phyloP scores from a whole-genome alignment of 148 eudicot species.

The Vaccinium darrowii region DNA sequence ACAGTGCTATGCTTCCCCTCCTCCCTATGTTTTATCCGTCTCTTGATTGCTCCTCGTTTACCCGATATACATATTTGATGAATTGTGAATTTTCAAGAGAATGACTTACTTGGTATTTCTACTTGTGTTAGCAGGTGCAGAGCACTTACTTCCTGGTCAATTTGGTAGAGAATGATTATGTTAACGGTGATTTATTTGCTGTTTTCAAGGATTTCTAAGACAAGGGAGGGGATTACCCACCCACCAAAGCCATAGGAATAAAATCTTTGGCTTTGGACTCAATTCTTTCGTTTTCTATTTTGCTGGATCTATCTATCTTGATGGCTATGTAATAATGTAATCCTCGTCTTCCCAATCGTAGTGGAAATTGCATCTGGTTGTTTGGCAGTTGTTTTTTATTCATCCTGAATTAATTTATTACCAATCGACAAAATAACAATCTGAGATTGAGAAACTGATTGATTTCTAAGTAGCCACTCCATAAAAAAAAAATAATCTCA shows the following conservation, averaged over 20 bases:
- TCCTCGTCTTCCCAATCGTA: background rate
- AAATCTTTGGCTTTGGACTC: background rate
- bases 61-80: background rate
- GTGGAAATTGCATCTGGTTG: background rate
- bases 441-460: background rate
- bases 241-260: background rate
- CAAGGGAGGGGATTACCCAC: background rate
- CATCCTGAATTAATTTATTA: background rate
- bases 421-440: background rate
- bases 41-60: background rate
- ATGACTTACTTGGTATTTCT: background rate
- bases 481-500: too few species aligned
- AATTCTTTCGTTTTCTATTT: background rate
- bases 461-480: too few species aligned
- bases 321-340: background rate
- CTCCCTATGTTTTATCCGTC: background rate
- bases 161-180: slow-evolving; percentile 58
- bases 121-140: slow-evolving; percentile 37
- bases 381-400: background rate
- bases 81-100: background rate
- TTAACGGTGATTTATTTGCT: slow-evolving; percentile 45
- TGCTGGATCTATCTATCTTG: background rate
- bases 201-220: slow-evolving; percentile 37
- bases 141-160: slow-evolving; percentile 56
- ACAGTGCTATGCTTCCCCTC: background rate